Percentiles rank a stretch among this genome's conserved stretches.
These are phyloP conservation scores for Penicillium polonicum DNA, from an alignment of 2,329 filamentous ascomycete species.

Conservation along the genomic window DNA sequence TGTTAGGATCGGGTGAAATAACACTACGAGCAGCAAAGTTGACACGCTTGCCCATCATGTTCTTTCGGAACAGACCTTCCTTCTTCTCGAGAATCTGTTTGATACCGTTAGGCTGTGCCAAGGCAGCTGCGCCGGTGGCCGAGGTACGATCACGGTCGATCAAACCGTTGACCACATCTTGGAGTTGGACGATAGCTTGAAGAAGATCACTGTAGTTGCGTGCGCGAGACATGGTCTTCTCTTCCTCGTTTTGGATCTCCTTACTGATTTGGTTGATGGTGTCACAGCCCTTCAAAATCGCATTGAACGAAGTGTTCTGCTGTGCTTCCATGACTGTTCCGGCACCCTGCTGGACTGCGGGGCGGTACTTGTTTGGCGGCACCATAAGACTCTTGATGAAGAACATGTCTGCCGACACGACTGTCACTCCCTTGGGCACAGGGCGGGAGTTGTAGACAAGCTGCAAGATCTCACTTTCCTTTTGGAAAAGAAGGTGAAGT, in stretches of 20 bases:
- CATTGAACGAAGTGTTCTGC: constrained; percentile 84
- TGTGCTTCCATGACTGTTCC: constrained; percentile 82
- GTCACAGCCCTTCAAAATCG: constrained; percentile 73
- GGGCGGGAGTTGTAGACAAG: constrained; percentile 82
- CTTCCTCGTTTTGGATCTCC: constrained; percentile 58
- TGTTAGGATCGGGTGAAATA: constrained; percentile 96
- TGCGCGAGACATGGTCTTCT: constrained; percentile 47
- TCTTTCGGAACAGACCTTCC: constrained; percentile 95
- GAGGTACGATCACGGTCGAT: constrained; percentile 89
- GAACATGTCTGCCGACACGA: constrained; percentile 83
- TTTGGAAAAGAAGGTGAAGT: constrained; percentile 75
- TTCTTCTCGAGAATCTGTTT: constrained; percentile 99
- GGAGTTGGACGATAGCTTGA: constrained; percentile 76
- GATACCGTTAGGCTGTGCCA: constrained; percentile 84
- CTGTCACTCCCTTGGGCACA: constrained; percentile 54
- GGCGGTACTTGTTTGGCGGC: constrained; percentile 87
- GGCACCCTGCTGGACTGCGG: constrained; percentile 77
- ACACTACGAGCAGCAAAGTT: constrained; percentile 97
- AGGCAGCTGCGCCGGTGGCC: constrained; percentile 71
- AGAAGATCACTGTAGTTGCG: constrained; percentile 74
- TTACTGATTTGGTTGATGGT: constrained; percentile 71
- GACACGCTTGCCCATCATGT: constrained; percentile 99
- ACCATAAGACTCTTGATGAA: constrained; percentile 85
- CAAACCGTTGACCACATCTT: constrained; percentile 87
- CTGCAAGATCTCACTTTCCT: constrained; percentile 78